Percentiles rank a stretch among this genome's conserved stretches.
phyloP scores from a whole-genome alignment of 768 basidiomycete species.

The Boletellus sp. region DNA sequence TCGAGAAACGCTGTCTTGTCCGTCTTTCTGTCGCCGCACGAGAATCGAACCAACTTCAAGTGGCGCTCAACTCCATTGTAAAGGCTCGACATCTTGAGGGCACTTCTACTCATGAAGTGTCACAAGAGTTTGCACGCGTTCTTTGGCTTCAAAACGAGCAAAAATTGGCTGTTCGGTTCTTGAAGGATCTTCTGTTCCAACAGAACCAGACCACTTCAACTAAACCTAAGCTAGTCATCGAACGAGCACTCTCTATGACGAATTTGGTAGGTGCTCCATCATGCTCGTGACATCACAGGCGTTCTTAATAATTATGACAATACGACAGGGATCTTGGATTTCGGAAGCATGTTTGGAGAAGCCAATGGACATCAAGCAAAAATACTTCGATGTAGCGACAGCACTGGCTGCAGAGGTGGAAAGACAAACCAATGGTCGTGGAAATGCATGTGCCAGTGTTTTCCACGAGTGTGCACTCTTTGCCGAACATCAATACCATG shows the following conservation, averaged over 20 bases:
- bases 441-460: conserved; percentile 48
- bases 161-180: conserved; percentile 70
- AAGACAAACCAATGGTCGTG: conserved; percentile 18
- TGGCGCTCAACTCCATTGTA: conserved; percentile 82
- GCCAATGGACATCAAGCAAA: conserved; percentile 61
- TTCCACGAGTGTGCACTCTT: conserved; percentile 85
- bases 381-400: conserved; percentile 69
- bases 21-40: conserved; percentile 72
- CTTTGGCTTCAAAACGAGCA: conserved; percentile 89
- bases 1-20: conserved; percentile 71
- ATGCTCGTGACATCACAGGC: background rate
- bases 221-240: conserved; percentile 14
- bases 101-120: conserved; percentile 47
- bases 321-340: conserved; percentile 80
- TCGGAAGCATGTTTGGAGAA: conserved; percentile 82
- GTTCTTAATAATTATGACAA: background rate
- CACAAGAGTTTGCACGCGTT: conserved; percentile 83
- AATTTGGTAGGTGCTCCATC: conserved; percentile 50
- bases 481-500: conserved; percentile 82
- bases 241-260: conserved; percentile 50
- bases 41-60: conserved; percentile 61
- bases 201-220: conserved; percentile 9
- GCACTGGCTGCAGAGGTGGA: conserved; percentile 26
- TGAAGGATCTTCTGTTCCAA: conserved; percentile 40
- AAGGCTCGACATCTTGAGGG: conserved; percentile 64